Evolutionary conservation across 441 rosid species (phyloP), one percentile per base, ranked within the genome.

Genomic region (Pelargonium australe): DNA sequence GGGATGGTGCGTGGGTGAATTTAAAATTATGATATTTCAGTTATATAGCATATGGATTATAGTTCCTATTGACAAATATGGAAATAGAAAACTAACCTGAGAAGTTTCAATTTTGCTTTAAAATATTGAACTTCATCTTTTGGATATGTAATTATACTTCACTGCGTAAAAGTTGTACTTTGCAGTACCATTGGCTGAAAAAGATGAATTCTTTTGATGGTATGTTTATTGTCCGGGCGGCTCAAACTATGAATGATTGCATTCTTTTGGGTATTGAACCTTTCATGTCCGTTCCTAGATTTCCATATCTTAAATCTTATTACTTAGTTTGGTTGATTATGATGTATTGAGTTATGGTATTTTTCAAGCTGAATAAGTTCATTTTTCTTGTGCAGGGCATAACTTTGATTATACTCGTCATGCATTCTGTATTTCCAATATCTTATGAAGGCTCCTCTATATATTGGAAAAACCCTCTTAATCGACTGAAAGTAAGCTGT

Each of bases 341-440:
- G 61, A 14, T 53, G 60, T n/a, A 53, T 14, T 53, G 60, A 55
- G 13, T 28, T 25, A 16, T 66, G 37, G 55, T 44, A 28, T 23
- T 70, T 4, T 47, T 43, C 7, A 12, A 45, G 68, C 45, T 17
- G 57, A 37, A 65, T 57, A 62, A 60, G 31, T 44, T 70, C 17
- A 73, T 23, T 63, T 70, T 73, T 75, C 57, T 75, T 49, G 40
- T 82, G 84, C 89, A 87, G 98, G 92, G 79, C 3, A 37, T 87
- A 67, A 92, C 98, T 61, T 80, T 95, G 45, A 25, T 76, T 62
- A 71, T 95, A 80, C 84, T 95, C 25, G 8, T 73, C 25, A 76
- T 78, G 55, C 95, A 90, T 79, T 81, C 85, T 14, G 84, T 89
- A 83, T 87, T 82, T 58, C 98, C 99, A 6, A 79, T 95, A 72